Evolutionary conservation across 2,329 filamentous ascomycete species (phyloP), one percentile per base, ranked within the genome.

Genomic region (Biscogniauxia marginata): DNA sequence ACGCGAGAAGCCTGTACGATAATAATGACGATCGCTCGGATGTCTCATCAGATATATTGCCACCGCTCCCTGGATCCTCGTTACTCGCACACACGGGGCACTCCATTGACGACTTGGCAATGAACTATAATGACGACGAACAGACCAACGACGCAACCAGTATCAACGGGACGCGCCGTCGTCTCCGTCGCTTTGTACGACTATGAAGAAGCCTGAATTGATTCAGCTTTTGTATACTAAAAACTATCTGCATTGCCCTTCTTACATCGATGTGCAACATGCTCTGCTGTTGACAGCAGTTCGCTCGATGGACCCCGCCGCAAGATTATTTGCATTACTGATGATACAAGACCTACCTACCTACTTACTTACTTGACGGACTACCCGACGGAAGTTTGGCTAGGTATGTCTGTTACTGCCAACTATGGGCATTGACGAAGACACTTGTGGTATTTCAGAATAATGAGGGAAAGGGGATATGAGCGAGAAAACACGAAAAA

Each of bases 41-140:
- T 47, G 49, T 48, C 39, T 57, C 62, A 19, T 56, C 53, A 9
- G 53, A 56, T 13, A 57, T 53, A 19, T 21, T 50, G 22, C 19
- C 59, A 4, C 58, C 53, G 16, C 45, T 57, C 11, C 44, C 60
- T 18, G 52, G 47, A 21, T 70, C 66, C 21, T 71, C 69, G 8
- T 46, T 66, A 45, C 7, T 64, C 43, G 68, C 57, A 23, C 68
- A 71, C 46, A 71, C 69, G 1, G 69, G 69, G 8, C 67, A 70
- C 56, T 71, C 69, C 8, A 22, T 44, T 20, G 64, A 70, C 5
- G 50, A 60, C 5, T 21, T 67, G n/a, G 46, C 48, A n/a, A 23
- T 13, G 4, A n/a, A 44, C 43, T 30, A 18, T 5, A 21, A 23
- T 4, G 46, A 43, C 25, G 19, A 13, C 25, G 19, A 13, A 8